These are phyloP conservation scores for Excoecaria cochinchinensis DNA, from an alignment of 345 rosid genomes.

Conservation along the genomic window DNA sequence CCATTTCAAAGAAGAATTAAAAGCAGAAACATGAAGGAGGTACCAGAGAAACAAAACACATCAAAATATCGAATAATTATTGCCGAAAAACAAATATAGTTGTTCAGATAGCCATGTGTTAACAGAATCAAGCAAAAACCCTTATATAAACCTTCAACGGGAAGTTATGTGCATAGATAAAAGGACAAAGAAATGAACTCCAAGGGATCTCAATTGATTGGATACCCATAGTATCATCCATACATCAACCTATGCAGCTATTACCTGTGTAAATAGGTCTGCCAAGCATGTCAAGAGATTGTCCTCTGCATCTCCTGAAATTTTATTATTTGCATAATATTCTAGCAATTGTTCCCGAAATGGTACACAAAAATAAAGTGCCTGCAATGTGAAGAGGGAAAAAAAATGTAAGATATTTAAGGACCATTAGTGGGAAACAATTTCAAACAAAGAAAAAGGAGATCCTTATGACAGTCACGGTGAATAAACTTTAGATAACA, in stretches of 20 bases:
- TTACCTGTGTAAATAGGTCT: slow-evolving; percentile 92
- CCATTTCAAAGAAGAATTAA: background rate
- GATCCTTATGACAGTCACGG: background rate
- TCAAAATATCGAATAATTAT: background rate
- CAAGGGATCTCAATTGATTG: background rate
- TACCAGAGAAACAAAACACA: background rate
- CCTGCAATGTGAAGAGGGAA: slow-evolving; percentile 48
- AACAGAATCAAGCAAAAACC: background rate
- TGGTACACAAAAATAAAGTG: slow-evolving; percentile 95
- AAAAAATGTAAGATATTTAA: background rate
- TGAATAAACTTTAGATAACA: background rate
- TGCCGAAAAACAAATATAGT: background rate
- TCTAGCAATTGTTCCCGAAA: slow-evolving; percentile 98
- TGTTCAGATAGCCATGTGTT: background rate
- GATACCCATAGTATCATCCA: background rate
- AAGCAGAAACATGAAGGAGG: background rate
- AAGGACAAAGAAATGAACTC: background rate
- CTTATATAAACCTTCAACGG: background rate
- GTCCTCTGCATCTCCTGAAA: slow-evolving; percentile 75
- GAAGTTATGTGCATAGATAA: background rate
- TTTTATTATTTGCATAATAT: slow-evolving; percentile 77
- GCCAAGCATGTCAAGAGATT: slow-evolving; percentile 96
- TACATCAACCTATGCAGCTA: background rate
- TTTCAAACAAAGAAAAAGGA: background rate
- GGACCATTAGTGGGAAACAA: background rate